Conservation (phyloP, 257 asterid genomes). For the Solanum ossicruentum region DNA sequence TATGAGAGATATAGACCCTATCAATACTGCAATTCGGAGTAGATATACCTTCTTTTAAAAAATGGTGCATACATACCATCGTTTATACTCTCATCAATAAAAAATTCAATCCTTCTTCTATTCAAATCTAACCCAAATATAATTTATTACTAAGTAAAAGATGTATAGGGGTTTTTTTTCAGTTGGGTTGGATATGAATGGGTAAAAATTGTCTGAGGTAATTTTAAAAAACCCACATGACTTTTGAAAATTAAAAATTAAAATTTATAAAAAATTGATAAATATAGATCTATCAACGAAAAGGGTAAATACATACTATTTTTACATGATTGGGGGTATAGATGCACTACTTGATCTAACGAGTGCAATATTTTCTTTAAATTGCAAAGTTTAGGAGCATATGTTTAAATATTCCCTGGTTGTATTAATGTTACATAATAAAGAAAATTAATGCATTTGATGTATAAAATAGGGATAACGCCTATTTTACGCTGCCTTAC, state of each 20-base stretch:
- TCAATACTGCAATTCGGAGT: background rate
- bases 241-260: too few species aligned
- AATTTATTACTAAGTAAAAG: background rate
- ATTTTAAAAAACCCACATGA: background rate
- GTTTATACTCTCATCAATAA: background rate
- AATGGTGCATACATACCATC: background rate
- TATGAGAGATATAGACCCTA: background rate
- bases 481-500: too few species aligned
- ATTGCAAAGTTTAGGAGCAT: background rate
- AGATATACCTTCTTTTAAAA: background rate
- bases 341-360: background rate
- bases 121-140: background rate
- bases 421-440: background rate
- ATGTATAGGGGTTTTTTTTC: background rate
- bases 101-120: too few species aligned
- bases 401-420: background rate
- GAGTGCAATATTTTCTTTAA: background rate
- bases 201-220: too few species aligned
- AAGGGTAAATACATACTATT: too few species aligned
- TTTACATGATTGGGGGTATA: too few species aligned
- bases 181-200: background rate
- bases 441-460: background rate
- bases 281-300: too few species aligned
- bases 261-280: too few species aligned
- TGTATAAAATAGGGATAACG: background rate